A percentile compares a stretch with the other conserved stretches of the same genome.
Evolutionary conservation across 371 early-diverging fungal species (phyloP).

Genomic region (Mortierella sp.): DNA sequence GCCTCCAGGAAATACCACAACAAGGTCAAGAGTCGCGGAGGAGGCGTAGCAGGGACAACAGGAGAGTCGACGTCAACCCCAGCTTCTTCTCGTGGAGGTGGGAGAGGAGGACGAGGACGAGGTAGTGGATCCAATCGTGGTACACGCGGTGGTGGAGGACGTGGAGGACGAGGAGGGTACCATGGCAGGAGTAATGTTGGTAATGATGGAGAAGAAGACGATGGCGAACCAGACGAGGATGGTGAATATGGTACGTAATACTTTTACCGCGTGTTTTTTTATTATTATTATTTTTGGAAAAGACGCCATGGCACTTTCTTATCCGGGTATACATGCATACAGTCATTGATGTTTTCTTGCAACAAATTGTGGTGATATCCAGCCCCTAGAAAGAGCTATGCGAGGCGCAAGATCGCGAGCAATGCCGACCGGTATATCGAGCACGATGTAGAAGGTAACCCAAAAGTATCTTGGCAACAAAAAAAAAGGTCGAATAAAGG

Average conservation of each 20-base stretch:
- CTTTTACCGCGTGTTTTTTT: not conserved
- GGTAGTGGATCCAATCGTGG: constrained; percentile 3
- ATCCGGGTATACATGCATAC: too few relatives aligned
- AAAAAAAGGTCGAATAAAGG: not conserved
- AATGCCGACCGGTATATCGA: constrained; percentile 49
- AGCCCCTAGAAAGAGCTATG: constrained; percentile 47
- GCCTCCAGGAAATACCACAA: constrained; percentile 54
- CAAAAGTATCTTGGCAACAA: not conserved
- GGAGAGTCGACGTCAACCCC: constrained; percentile 21
- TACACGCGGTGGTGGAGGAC: constrained; percentile 14
- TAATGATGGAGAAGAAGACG: constrained; percentile 8
- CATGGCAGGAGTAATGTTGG: constrained; percentile 8
- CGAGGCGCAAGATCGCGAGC: constrained; percentile 48
- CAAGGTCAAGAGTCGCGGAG: constrained; percentile 39
- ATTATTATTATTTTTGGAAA: not conserved
- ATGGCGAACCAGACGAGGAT: constrained; percentile 10
- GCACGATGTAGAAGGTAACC: constrained; percentile 38
- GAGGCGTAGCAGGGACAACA: constrained; percentile 15
- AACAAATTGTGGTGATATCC: not conserved
- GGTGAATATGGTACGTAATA: constrained; percentile 13
- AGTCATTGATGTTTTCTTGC: too few relatives aligned
- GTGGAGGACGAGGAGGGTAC: constrained; percentile 30
- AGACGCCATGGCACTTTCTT: too few relatives aligned
- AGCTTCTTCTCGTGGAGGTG: constrained; percentile 8
- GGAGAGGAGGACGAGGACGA: constrained; percentile 14